phyloP scores from a whole-genome alignment of 1,139 yeast genomes.

The Trichomonascaceae sp. region DNA sequence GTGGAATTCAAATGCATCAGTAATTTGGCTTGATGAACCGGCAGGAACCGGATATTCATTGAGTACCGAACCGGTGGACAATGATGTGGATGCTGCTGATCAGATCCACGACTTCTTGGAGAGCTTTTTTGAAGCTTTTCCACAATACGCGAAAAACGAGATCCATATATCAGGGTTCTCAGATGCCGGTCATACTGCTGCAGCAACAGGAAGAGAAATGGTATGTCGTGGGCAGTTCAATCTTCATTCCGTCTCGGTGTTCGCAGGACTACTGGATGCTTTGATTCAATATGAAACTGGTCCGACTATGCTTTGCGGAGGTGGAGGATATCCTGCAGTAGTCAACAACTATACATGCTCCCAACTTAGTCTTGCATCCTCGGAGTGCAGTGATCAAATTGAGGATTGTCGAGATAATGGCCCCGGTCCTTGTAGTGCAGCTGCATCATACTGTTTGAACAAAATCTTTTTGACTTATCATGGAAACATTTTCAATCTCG shows the following conservation, averaged over 20 bases:
- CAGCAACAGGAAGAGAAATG: constrained; percentile 61
- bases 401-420: constrained; percentile 8
- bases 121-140: constrained; percentile 60
- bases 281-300: constrained; percentile 55
- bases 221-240: constrained; percentile 48
- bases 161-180: constrained; percentile 76
- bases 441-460: constrained; percentile 13
- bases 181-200: constrained; percentile 73
- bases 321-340: constrained; percentile 60
- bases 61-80: constrained; percentile 41
- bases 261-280: constrained; percentile 69
- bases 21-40: constrained; percentile 59
- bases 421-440: constrained; percentile 12
- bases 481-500: constrained; percentile 18
- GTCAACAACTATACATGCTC: constrained; percentile 51
- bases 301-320: constrained; percentile 71
- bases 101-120: constrained; percentile 66
- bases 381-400: constrained; percentile 15
- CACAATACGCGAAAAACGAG: constrained; percentile 41
- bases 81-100: constrained; percentile 57
- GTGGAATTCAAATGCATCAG: constrained; percentile 58
- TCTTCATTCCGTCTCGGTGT: constrained; percentile 57
- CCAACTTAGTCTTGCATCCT: constrained; percentile 41
- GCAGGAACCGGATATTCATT: constrained; percentile 66
- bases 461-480: constrained; percentile 13